These are phyloP conservation scores for Gracilariopsis chorda DNA, from an alignment of 23 red algal species.

Conservation along the genomic window DNA sequence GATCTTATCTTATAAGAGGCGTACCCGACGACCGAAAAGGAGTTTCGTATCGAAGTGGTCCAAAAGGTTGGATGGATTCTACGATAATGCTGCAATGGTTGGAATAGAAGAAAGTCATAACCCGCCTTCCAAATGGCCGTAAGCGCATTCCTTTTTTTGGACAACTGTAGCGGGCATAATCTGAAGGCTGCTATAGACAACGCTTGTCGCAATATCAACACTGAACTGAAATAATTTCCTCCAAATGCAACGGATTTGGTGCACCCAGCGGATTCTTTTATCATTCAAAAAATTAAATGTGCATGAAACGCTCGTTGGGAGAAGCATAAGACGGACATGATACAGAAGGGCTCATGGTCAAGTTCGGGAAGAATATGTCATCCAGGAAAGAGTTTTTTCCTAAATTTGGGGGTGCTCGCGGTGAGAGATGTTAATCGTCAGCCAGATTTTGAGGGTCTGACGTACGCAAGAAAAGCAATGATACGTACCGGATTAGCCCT, in stretches of 20 bases:
- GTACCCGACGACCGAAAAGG: neutral
- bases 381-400: neutral
- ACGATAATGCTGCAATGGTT: neutral
- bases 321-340: neutral
- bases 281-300: constrained; percentile 9
- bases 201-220: neutral
- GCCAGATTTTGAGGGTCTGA: neutral
- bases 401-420: neutral
- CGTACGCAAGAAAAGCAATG: neutral
- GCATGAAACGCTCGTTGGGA: neutral
- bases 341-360: neutral
- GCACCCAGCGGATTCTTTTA: neutral
- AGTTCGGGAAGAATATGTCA: neutral
- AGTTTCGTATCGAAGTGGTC: too few relatives aligned
- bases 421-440: neutral
- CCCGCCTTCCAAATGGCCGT: neutral
- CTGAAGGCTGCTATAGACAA: neutral
- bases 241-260: neutral
- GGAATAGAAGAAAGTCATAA: too few relatives aligned
- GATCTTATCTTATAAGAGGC: neutral
- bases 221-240: neutral
- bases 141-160: neutral
- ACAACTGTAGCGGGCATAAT: constrained; percentile 7
- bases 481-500: neutral
- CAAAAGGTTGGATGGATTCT: constrained; percentile 12